Conservation (phyloP, 2,329 filamentous ascomycete species). For the Fusarium sp. region DNA sequence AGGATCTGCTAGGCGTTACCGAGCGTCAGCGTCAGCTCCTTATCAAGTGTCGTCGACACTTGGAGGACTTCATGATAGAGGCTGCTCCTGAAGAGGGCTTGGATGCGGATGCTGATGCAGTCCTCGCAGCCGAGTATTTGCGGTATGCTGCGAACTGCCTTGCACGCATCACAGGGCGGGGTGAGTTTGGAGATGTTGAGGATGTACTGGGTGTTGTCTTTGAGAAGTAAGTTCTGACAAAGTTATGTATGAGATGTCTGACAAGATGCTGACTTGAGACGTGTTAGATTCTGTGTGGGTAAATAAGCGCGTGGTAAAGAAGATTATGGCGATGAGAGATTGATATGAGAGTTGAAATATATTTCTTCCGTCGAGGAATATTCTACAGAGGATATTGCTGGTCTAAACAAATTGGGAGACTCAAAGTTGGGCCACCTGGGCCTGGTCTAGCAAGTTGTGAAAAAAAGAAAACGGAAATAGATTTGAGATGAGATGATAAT, state of each 20-base stretch:
- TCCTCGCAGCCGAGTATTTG: constrained; percentile 89
- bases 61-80: constrained; percentile 78
- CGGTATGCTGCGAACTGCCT: constrained; percentile 82
- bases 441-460: constrained; percentile 22
- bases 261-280: constrained; percentile 32
- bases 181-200: constrained; percentile 89
- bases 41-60: constrained; percentile 74
- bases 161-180: constrained; percentile 88
- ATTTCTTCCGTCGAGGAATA: constrained; percentile 11
- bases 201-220: constrained; percentile 97
- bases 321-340: neutral
- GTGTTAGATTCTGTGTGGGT: constrained; percentile 59
- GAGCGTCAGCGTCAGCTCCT: constrained; percentile 89
- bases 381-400: constrained; percentile 34
- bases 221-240: constrained; percentile 78
- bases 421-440: constrained; percentile 31
- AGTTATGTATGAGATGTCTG: neutral
- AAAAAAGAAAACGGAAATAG: neutral
- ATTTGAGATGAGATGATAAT: neutral
- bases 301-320: constrained; percentile 48
- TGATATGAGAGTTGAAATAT: constrained; percentile 11
- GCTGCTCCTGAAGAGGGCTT: constrained; percentile 55
- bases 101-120: constrained; percentile 82
- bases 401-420: constrained; percentile 23
- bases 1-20: constrained; percentile 89